These are phyloP conservation scores for Posidonia australis DNA, from an alignment of 106 monocot species.

Conservation along the genomic window DNA sequence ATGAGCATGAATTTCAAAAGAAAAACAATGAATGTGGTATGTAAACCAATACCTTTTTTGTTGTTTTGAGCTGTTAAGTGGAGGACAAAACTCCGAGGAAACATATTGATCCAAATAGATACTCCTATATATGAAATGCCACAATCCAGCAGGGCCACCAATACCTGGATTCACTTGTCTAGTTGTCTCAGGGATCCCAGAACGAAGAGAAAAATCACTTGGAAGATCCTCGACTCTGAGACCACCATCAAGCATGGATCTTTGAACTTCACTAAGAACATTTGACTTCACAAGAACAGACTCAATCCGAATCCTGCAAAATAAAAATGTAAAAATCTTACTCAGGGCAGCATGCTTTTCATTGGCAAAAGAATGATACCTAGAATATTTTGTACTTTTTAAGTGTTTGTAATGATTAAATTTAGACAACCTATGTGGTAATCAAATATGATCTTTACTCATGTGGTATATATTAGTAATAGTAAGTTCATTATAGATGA, in stretches of 20 bases:
- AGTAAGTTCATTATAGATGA: no score
- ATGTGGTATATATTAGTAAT: background rate
- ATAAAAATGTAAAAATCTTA: background rate
- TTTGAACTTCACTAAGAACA: constrained; percentile 82
- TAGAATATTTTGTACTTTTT: no score
- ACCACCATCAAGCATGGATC: constrained; percentile 69
- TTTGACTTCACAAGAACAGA: constrained; percentile 74
- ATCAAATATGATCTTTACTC: background rate
- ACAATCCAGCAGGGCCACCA: constrained; percentile 84
- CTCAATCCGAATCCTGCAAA: constrained; percentile 56
- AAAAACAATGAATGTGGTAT: background rate
- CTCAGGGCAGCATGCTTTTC: background rate
- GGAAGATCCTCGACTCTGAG: constrained; percentile 77
- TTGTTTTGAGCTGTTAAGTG: constrained; percentile 60
- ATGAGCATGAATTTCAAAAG: background rate
- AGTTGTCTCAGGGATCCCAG: constrained; percentile 23
- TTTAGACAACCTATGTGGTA: no score
- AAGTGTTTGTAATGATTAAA: no score
- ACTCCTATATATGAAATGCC: constrained; percentile 93
- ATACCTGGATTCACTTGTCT: constrained; percentile 12
- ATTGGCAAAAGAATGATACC: no score
- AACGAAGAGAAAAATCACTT: constrained; percentile 42
- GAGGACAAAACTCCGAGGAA: constrained; percentile 82
- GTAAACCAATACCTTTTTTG: constrained; percentile 55
- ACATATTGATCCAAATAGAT: constrained; percentile 87